Percentiles rank a stretch among this genome's conserved stretches.
Conservation (phyloP, 176 grass and related monocot genomes). For the Triticum urartu region DNA sequence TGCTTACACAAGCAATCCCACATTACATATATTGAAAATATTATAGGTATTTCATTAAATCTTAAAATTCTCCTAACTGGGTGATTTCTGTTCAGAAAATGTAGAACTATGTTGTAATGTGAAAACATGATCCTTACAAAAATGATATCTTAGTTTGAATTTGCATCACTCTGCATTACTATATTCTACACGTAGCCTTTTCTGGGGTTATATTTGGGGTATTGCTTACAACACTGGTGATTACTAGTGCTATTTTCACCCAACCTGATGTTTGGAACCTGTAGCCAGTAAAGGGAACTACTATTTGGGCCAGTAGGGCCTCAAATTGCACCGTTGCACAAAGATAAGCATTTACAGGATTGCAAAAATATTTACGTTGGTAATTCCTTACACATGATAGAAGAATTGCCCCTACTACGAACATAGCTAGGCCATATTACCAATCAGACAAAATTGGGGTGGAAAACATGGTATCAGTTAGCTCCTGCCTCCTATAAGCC, state of each 20-base stretch:
- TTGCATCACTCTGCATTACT: neutral
- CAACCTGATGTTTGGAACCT: neutral
- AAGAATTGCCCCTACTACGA: conserved; percentile 26
- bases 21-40: neutral
- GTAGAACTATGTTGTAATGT: neutral
- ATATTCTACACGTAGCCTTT: neutral
- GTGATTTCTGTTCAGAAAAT: too few relatives aligned
- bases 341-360: neutral
- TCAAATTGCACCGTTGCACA: neutral
- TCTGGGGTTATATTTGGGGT: neutral
- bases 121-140: neutral
- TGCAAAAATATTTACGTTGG: neutral
- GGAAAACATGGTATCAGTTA: conserved; percentile 18
- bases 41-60: too few relatives aligned
- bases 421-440: conserved; percentile 30
- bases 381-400: neutral
- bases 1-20: too few relatives aligned
- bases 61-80: too few relatives aligned
- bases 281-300: neutral
- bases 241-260: neutral
- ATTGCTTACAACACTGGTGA: neutral
- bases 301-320: neutral
- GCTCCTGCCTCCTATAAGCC: conserved; percentile 41
- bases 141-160: neutral
- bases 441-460: conserved; percentile 63